These are phyloP conservation scores for Biancaea sappan DNA, from an alignment of 306 rosid species.

Conservation along the genomic window DNA sequence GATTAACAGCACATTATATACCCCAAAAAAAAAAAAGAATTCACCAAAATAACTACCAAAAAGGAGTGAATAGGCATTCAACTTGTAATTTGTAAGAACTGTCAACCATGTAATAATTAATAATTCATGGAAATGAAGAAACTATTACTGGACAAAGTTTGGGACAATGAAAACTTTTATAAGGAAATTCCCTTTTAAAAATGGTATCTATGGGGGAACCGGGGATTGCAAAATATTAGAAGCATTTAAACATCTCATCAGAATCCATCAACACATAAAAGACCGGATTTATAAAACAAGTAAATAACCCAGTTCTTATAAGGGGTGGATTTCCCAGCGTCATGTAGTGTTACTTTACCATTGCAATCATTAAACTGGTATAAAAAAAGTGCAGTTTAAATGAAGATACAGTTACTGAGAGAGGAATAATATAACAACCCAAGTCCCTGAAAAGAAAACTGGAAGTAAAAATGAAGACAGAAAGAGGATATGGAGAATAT, in stretches of 20 bases:
- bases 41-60: conserved; percentile 4
- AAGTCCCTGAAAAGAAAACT: neutral
- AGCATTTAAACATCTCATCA: conserved; percentile 25
- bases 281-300: neutral
- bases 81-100: conserved; percentile 15
- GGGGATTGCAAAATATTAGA: conserved; percentile 1
- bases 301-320: neutral
- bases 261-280: conserved; percentile 18
- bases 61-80: neutral
- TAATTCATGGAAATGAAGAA: neutral
- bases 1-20: neutral
- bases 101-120: neutral
- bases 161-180: too few species aligned
- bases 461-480: neutral
- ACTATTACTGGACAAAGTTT: neutral
- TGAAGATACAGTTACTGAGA: too few species aligned
- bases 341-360: too few species aligned
- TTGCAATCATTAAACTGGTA: too few species aligned
- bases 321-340: too few species aligned
- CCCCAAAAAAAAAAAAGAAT: conserved; percentile 17
- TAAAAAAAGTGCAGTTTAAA: too few species aligned
- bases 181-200: neutral
- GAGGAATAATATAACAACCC: neutral
- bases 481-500: neutral
- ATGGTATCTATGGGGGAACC: neutral